Base-by-base conservation (phyloP, 2,329 filamentous ascomycete species). In the Colletotrichum salicis region DNA sequence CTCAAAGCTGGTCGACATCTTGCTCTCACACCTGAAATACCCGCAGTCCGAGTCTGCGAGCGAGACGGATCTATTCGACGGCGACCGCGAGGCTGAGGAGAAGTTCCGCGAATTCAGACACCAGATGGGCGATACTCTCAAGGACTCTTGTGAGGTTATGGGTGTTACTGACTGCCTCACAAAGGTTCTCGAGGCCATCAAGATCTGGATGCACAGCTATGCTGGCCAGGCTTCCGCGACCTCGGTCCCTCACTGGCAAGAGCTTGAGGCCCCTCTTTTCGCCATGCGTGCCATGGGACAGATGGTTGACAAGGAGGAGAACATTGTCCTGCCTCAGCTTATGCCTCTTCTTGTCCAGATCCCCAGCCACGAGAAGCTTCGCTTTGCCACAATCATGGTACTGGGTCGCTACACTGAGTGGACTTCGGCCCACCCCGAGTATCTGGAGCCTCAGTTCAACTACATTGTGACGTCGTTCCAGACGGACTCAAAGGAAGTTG, bases 341-440 rank as follows among this genome's bases (percentile, higher is more conserved):
- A 97, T 99, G 84, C 95, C 95, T 22, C 87, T 99, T 68, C 91
- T 99, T 74, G 94, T 97, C 12, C 94, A 97, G 79, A 97, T 99
- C 72, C 96, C 96, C 0, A 92, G 94, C 78, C 96, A 99, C 78
- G 94, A 98, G 82, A 99, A 98, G 85, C 89, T 99, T n/a, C 94
- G 95, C 8, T 99, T 99, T 82, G 96, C 97, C 74, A 96, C 96
- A 6, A 97, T 98, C 78, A 98, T 99, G 95, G 95, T 97, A 3
- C 89, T 99, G 27, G 96, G 95, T 48, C 90, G 96, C 73, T 99
- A 99, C 80, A 99, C 97, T 0, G 96, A 98, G 81, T 99, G 96
- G 96, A 99, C 97, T 0, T 91, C 96, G 5, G 91, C 94, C 59
- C 96, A 99, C 78, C 94, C 96, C 0, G 94, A 98, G 70, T 97